Conservation (phyloP, 139 green algal genomes). For the Chlorella sp. region DNA sequence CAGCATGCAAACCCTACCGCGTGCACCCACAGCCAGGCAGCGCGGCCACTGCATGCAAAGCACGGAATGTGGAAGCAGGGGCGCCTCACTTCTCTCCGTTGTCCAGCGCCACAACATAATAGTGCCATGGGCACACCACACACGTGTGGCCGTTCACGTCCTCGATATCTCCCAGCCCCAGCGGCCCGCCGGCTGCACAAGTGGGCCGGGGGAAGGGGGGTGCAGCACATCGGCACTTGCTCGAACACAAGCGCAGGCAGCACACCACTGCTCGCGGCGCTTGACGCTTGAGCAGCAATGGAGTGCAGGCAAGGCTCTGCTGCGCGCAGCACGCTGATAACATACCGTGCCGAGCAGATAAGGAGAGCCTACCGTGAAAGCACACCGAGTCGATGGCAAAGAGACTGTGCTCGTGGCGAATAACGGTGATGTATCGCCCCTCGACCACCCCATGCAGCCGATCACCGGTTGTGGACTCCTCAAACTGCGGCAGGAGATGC, state of each 20-base stretch:
- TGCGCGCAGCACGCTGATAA: no score
- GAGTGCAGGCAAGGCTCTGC: no score
- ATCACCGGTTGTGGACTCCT: no score
- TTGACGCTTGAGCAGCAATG: no score
- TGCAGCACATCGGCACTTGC: no score
- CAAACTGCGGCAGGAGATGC: no score
- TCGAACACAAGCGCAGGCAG: no score
- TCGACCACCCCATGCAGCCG: neutral
- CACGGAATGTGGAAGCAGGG: no score
- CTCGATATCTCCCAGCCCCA: constrained; percentile 56
- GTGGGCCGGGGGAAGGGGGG: no score
- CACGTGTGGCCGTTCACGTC: constrained; percentile 41
- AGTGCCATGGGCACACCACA: constrained; percentile 56
- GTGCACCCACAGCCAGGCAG: neutral
- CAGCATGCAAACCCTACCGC: neutral
- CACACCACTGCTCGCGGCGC: no score
- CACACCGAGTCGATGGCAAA: constrained; percentile 52
- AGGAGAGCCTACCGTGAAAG: constrained; percentile 42
- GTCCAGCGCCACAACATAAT: constrained; percentile 43
- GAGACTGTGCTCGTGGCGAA: constrained; percentile 32
- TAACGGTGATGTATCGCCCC: constrained; percentile 48
- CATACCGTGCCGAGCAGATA: no score
- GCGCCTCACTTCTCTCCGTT: constrained; percentile 46
- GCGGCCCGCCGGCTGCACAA: constrained; percentile 40
- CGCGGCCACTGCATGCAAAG: no score